Base-by-base conservation (phyloP, 2,329 filamentous ascomycete genomes). In the Periconia macrospinosa region DNA sequence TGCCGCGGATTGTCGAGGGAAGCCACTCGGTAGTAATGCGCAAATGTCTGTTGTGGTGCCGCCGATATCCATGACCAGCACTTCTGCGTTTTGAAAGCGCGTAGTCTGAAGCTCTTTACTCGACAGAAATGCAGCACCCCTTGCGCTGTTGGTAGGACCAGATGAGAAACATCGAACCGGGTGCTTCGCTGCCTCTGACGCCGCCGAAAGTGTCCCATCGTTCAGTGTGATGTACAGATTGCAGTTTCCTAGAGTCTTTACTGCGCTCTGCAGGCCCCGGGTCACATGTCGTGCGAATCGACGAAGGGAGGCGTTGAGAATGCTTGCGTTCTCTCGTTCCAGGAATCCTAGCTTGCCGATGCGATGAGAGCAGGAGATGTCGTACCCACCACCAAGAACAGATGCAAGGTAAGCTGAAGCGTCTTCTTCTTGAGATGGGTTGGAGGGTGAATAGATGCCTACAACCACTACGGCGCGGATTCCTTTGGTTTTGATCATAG, bases 11-110 rank as follows among this genome's bases (percentile, higher is more conserved):
- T 86, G 83, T 18, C 84, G 75, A 0, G 86, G 86, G 43, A 88
- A 83, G 0, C 86, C 86, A 46, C 80, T 86, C 0, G 80, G 76
- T 6, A 85, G 75, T 2, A 88, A 66, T 0, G 86, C 72, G 0
- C 86, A 84, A 11, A 86, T 81, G 56, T 88, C 86, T 0, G 82
- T 82, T 0, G 86, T 88, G 0, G 86, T 88, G 1, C 86, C 86
- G 0, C 86, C 86, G 52, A 88, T 83, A 59, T 88, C 86, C 1
- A 87, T 81, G 0, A 88, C 84, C 60, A 70, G 20, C 61, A 67
- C 35, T 60, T 63, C 53, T 10, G n/a, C 37, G 30, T 37, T 15
- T 11, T 46, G n/a, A 5, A 27, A n/a, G 35, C 19, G 10, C 3
- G 37, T 8, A 6, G 18, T 47, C 43, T 27, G 9, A 9, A 44